These are phyloP conservation scores for Mycena crocata DNA, from an alignment of 768 basidiomycete species.

Conservation along the genomic window DNA sequence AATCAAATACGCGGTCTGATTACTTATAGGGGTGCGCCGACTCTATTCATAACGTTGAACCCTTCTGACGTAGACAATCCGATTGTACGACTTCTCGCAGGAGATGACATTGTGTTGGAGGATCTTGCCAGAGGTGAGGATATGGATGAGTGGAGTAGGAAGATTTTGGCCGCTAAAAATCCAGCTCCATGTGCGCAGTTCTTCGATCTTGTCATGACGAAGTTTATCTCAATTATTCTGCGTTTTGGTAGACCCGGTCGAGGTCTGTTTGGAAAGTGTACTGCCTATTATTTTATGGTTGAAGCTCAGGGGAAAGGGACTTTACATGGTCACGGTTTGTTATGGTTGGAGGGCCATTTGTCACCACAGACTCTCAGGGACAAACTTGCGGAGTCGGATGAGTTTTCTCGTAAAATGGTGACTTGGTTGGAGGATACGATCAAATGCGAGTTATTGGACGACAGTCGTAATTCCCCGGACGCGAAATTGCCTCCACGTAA, in stretches of 20 bases:
- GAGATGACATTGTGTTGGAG: constrained; percentile 20
- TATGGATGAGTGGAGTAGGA: not conserved
- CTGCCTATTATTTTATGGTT: constrained; percentile 18
- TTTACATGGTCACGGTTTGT: constrained; percentile 43
- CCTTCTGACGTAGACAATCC: constrained; percentile 36
- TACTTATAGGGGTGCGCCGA: constrained; percentile 26
- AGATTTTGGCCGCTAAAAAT: not conserved
- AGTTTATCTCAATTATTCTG: not conserved
- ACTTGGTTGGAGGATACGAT: not conserved
- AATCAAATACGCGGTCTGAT: constrained; percentile 38
- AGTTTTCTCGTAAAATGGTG: not conserved
- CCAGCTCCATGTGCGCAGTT: not conserved
- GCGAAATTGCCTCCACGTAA: not conserved
- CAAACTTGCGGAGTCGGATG: not conserved
- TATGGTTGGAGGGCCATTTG: constrained; percentile 43
- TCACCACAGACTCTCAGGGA: constrained; percentile 28
- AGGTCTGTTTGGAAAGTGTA: constrained; percentile 18
- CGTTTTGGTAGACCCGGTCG: not conserved
- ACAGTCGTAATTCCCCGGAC: not conserved
- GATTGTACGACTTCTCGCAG: constrained; percentile 30
- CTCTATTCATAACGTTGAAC: constrained; percentile 37
- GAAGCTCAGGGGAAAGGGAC: constrained; percentile 42
- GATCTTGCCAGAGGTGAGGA: not conserved
- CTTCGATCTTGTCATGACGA: not conserved
- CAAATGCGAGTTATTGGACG: not conserved